These are phyloP conservation scores for Chytriomyces hyalinus DNA, from an alignment of 192 early-diverging fungal genomes.

Conservation along the genomic window DNA sequence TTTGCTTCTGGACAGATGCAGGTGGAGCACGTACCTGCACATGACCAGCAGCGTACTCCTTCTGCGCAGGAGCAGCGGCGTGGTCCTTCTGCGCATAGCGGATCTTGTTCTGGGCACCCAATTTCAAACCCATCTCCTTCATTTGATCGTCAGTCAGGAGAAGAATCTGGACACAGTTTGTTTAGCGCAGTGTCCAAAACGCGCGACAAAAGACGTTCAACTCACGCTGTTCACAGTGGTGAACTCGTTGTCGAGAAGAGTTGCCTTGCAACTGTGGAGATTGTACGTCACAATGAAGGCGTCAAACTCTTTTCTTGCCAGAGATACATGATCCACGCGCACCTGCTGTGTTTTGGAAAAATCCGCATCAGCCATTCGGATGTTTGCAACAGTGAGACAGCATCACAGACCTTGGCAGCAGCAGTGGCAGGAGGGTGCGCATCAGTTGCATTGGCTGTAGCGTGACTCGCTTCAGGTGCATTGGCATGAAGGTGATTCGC, in stretches of 20 bases:
- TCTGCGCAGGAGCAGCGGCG: background rate
- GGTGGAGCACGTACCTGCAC: background rate
- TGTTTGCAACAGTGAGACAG: too few relatives aligned
- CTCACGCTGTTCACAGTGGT: background rate
- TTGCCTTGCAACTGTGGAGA: background rate
- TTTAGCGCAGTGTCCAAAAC: background rate
- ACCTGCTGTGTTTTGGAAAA: too few relatives aligned
- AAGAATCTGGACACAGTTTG: background rate
- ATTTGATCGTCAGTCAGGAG: background rate
- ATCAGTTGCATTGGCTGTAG: too few relatives aligned
- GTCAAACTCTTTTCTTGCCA: too few relatives aligned
- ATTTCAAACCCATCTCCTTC: background rate
- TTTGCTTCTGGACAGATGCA: background rate
- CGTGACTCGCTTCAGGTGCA: too few relatives aligned
- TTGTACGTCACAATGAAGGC: background rate
- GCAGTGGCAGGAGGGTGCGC: too few relatives aligned
- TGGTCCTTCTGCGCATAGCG: background rate
- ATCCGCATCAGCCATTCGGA: too few relatives aligned
- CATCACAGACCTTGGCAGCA: too few relatives aligned
- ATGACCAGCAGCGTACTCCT: too few relatives aligned
- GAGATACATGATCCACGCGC: too few relatives aligned
- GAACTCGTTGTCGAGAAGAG: background rate
- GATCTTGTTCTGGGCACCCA: slow-evolving; percentile 1
- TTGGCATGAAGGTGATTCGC: too few relatives aligned
- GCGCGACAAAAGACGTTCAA: background rate